Base-by-base conservation (phyloP, 768 basidiomycete species). In the Trametes elegans region DNA sequence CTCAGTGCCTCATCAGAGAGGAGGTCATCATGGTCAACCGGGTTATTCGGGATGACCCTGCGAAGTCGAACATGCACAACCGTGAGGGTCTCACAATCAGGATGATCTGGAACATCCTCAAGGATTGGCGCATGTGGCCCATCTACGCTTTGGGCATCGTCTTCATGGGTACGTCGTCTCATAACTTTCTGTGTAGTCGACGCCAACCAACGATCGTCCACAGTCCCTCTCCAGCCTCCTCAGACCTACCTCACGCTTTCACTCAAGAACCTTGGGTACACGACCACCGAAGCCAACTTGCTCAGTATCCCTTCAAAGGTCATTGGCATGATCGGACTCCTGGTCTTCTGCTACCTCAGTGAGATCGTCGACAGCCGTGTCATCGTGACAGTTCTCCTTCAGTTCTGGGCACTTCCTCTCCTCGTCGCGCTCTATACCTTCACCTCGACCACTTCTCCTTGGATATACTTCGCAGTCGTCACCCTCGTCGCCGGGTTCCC, bases 1-100 rank as follows among this genome's bases (percentile, higher is more conserved):
- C 24, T 34, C 9, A 14, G n/a, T 28, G 19, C 11, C 3, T n/a
- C 38, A 16, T 14, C 61, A 84, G 77, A 8, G 84, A 86, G 62
- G 84, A 86, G 64, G 68, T 72, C 26, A 85, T 87, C 55, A 81
- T 84, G 67, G 83, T 86, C 32, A 85, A 84, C 44, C 62, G 80
- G 32, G 78, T 87, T 5, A 68, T 86, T 5, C 77, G 84, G 13
- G 84, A 85, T 63, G 84, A 88, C 61, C 84, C 85, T 5, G 71
- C 81, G 6, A 86, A 85, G 64, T 82, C 79, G 11, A 76, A 79
- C 59, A 85, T 87, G 85, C 84, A 87, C 69, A 87, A 88, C 59
- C 78, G 85, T n/a, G 71, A 88, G 69, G 85, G 82, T 13, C 70
- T 88, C 5, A 71, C 72, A 4, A 42, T 74, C 7, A 66, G 61